phyloP scores from a whole-genome alignment of 768 basidiomycete genomes.

The Candolleomyces eurysporus region DNA sequence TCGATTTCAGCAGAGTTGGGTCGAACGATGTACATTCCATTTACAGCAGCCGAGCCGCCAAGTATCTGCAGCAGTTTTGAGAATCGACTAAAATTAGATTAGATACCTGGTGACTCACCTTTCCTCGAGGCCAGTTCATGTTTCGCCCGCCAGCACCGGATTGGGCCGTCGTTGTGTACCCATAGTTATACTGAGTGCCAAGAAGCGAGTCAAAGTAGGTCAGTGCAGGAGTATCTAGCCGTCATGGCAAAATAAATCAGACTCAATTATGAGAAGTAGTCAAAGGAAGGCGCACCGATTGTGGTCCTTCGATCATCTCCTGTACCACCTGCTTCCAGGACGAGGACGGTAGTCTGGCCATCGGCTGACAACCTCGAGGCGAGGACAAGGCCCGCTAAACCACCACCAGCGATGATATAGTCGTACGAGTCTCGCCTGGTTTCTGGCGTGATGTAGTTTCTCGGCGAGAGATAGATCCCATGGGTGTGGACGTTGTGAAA shows the following conservation, averaged over 20 bases:
- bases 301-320: slow-evolving; percentile 34
- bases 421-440: slow-evolving; percentile 27
- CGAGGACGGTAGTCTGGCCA: slow-evolving; percentile 30
- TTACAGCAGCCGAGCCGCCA: slow-evolving; percentile 68
- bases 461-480: not conserved
- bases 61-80: slow-evolving; percentile 38
- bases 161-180: slow-evolving; percentile 50
- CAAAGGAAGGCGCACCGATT: slow-evolving; percentile 27
- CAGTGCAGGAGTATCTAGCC: slow-evolving; percentile 45
- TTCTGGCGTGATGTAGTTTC: slow-evolving; percentile 12
- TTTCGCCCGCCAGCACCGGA: slow-evolving; percentile 38
- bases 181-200: slow-evolving; percentile 52
- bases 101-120: slow-evolving; percentile 27
- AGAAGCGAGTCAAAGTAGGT: slow-evolving; percentile 54
- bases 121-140: slow-evolving; percentile 61
- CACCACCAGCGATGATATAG: slow-evolving; percentile 34
- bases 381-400: slow-evolving; percentile 34
- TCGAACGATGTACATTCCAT: slow-evolving; percentile 65
- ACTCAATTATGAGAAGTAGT: too few relatives aligned
- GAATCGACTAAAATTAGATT: too few relatives aligned
- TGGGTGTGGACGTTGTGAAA: slow-evolving; percentile 9
- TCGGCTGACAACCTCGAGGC: slow-evolving; percentile 37
- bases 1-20: slow-evolving; percentile 51
- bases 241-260: not conserved
- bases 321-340: slow-evolving; percentile 43